These are phyloP conservation scores for Xylaria arbuscula DNA, from an alignment of 2,329 filamentous ascomycete genomes.

Conservation along the genomic window DNA sequence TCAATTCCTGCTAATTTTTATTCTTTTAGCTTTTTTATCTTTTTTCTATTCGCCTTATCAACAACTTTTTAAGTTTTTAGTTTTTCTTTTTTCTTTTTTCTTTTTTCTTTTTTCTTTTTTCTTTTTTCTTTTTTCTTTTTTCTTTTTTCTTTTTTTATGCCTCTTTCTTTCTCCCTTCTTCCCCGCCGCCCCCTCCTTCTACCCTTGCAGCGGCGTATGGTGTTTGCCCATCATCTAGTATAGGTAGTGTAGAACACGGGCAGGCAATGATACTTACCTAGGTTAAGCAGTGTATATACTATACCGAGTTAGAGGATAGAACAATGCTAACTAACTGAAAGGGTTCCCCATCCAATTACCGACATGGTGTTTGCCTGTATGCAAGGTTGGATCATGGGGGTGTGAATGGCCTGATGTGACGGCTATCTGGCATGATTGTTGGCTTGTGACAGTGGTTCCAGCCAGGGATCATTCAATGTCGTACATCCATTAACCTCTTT, in stretches of 20 bases:
- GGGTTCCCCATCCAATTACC: conserved; percentile 28
- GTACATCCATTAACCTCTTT: not conserved
- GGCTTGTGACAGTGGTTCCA: conserved; percentile 22
- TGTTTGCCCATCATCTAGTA: conserved; percentile 28
- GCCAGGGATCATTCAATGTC: conserved; percentile 11
- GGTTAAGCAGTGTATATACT: not conserved
- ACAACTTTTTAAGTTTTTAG: not conserved
- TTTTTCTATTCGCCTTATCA: not conserved
- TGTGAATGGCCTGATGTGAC: conserved; percentile 38
- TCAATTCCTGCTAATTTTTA: not conserved
- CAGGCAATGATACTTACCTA: not conserved
- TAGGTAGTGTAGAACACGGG: conserved; percentile 2
- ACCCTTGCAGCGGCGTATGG: not conserved
- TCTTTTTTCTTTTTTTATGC: not conserved
- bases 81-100: not conserved
- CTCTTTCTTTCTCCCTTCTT: not conserved
- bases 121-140: not conserved
- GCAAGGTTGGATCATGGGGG: conserved; percentile 35
- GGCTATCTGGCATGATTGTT: conserved; percentile 38
- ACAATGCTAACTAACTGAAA: not conserved
- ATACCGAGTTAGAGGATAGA: not conserved
- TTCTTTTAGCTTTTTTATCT: not conserved
- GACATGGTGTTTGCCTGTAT: conserved; percentile 30
- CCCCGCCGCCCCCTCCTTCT: not conserved
- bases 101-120: not conserved